A percentile compares a stretch with the other conserved stretches of the same genome.
These are phyloP conservation scores for Verticillium zaregamsianum DNA, from an alignment of 2,329 filamentous ascomycete species.

Conservation along the genomic window DNA sequence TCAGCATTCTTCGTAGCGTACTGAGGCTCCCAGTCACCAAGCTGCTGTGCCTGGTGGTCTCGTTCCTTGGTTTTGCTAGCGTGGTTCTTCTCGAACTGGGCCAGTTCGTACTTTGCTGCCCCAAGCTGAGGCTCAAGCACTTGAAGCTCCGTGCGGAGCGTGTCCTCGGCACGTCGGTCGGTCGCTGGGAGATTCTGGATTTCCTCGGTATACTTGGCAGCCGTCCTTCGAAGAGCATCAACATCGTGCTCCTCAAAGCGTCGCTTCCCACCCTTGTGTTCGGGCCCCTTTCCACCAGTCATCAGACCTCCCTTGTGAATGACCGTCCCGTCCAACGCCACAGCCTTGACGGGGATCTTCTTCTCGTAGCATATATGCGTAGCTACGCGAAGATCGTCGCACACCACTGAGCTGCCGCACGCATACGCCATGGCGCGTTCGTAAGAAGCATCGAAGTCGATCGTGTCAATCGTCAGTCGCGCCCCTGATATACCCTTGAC, in stretches of 20 bases:
- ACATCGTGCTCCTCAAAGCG: constrained; percentile 89
- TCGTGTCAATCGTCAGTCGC: constrained; percentile 89
- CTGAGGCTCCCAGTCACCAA: constrained; percentile 74
- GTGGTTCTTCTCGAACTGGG: constrained; percentile 76
- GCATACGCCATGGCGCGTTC: constrained; percentile 93
- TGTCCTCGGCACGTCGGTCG: constrained; percentile 77
- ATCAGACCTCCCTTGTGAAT: constrained; percentile 96
- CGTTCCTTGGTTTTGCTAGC: constrained; percentile 80
- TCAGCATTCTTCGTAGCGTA: constrained; percentile 67
- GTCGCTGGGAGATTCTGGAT: constrained; percentile 75
- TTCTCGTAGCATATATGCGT: constrained; percentile 86
- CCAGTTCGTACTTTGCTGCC: constrained; percentile 70
- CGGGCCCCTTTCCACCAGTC: constrained; percentile 85
- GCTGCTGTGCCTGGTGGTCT: constrained; percentile 65
- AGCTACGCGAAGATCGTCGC: constrained; percentile 80
- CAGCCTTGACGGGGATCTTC: constrained; percentile 85
- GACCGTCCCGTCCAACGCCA: constrained; percentile 90
- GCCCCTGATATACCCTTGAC: constrained; percentile 85
- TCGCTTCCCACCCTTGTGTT: constrained; percentile 69
- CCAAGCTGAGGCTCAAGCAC: constrained; percentile 74
- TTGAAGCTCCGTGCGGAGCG: constrained; percentile 71
- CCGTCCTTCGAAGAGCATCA: constrained; percentile 74
- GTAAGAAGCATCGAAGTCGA: constrained; percentile 84
- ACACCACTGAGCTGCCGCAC: constrained; percentile 92
- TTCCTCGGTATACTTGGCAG: constrained; percentile 71